These are phyloP conservation scores for sorghum (Sorghum bicolor) DNA, from an alignment of 176 grass and related monocot genomes.

Conservation along the genomic window DNA sequence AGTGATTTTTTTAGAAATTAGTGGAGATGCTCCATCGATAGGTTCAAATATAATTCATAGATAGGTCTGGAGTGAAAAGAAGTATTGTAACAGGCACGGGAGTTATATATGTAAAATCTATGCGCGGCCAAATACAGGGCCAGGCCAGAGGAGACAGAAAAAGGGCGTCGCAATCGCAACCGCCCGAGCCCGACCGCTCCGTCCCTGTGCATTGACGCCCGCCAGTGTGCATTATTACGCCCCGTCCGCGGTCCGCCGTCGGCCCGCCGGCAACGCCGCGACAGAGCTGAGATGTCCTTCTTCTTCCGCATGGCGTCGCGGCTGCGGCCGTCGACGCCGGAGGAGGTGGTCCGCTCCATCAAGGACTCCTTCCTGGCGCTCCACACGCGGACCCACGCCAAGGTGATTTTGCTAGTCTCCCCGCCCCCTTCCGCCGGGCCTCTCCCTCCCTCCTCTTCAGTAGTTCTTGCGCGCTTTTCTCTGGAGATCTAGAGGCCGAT, in stretches of 20 bases:
- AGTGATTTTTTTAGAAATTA: too few relatives aligned
- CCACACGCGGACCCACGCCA: conserved; percentile 69
- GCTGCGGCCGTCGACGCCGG: conserved; percentile 49
- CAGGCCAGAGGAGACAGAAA: conserved; percentile 25
- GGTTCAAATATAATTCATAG: background rate
- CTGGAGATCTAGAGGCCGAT: background rate
- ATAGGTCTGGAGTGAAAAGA: background rate
- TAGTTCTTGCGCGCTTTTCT: background rate
- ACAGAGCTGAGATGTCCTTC: conserved; percentile 58
- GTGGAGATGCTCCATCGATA: too few relatives aligned
- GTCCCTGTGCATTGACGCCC: background rate
- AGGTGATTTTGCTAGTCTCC: conserved; percentile 31
- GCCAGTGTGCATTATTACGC: conserved; percentile 11
- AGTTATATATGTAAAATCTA: background rate
- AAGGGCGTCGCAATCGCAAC: conserved; percentile 15
- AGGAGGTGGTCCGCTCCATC: conserved; percentile 62
- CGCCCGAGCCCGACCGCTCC: background rate
- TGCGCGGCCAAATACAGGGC: background rate
- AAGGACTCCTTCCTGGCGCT: conserved; percentile 89
- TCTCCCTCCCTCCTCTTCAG: background rate
- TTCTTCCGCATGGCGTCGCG: conserved; percentile 68
- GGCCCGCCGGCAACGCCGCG: conserved; percentile 16
- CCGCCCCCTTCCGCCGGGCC: background rate
- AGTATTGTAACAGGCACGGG: background rate
- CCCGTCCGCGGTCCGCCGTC: background rate